phyloP scores from a whole-genome alignment of 2,329 filamentous ascomycete genomes.

The Colletotrichum tamarilloi region DNA sequence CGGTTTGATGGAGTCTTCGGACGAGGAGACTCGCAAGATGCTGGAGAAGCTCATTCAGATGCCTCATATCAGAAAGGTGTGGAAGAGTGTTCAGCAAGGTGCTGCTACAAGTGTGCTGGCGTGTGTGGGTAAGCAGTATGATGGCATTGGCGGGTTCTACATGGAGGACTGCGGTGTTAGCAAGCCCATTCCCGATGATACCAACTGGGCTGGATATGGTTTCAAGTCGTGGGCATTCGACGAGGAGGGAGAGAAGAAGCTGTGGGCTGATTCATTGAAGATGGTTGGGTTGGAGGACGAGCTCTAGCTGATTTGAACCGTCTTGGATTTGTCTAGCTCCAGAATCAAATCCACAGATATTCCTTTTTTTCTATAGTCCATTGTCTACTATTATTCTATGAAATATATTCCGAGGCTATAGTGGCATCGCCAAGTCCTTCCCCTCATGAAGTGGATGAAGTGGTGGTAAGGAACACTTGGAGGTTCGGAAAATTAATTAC shows the following conservation, averaged over 20 bases:
- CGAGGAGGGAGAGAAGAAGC: slow-evolving; percentile 4
- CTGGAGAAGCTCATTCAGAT: slow-evolving; percentile 4
- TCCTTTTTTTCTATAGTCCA: too few relatives aligned
- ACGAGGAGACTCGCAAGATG: background rate
- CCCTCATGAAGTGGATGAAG: too few relatives aligned
- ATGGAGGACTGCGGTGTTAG: slow-evolving; percentile 15
- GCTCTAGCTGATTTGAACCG: background rate
- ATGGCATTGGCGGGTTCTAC: slow-evolving; percentile 8
- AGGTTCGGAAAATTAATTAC: too few relatives aligned
- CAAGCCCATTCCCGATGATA: background rate
- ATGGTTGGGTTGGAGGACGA: slow-evolving; percentile 10
- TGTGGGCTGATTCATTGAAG: slow-evolving; percentile 9
- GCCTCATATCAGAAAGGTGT: slow-evolving; percentile 2
- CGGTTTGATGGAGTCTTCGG: slow-evolving; percentile 2
- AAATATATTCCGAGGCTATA: too few relatives aligned
- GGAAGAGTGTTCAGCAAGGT: slow-evolving; percentile 7
- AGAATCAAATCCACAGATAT: too few relatives aligned
- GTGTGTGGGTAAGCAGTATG: background rate
- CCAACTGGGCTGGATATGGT: background rate
- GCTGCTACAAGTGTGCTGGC: background rate
- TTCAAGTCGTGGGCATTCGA: slow-evolving; percentile 11
- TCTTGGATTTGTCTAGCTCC: too few relatives aligned
- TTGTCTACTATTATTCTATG: too few relatives aligned
- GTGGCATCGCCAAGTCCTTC: too few relatives aligned
- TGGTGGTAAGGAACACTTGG: too few relatives aligned